phyloP scores from a whole-genome alignment of 371 early-diverging fungal genomes.

The Rhizopus arrhizus region DNA sequence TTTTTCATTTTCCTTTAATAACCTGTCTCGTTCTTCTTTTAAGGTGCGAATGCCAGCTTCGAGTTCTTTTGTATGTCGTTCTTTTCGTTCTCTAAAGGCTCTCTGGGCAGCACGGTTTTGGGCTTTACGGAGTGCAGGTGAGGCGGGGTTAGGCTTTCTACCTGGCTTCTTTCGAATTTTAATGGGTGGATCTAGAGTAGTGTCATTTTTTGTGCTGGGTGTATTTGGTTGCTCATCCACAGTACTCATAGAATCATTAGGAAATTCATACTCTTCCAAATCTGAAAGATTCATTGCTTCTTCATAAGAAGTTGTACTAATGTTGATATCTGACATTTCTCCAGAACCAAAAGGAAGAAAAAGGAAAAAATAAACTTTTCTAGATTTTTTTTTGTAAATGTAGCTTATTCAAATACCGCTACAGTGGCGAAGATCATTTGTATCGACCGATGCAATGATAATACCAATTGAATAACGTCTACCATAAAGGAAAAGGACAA shows the following conservation, averaged over 20 bases:
- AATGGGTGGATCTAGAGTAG: constrained; percentile 6
- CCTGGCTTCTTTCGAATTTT: constrained; percentile 74
- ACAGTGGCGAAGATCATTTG: too few species aligned
- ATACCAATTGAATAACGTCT: too few species aligned
- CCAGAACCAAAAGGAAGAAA: background rate
- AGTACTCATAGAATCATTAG: background rate
- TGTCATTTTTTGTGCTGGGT: background rate
- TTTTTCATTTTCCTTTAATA: constrained; percentile 50
- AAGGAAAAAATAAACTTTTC: background rate
- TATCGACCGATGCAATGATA: too few species aligned
- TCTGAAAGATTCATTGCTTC: constrained; percentile 32
- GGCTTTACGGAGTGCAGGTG: constrained; percentile 70
- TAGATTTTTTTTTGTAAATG: too few species aligned
- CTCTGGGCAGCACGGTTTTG: constrained; percentile 82
- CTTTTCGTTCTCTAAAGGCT: constrained; percentile 79
- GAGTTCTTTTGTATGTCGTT: constrained; percentile 65
- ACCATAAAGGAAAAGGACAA: too few species aligned
- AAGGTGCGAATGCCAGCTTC: constrained; percentile 64
- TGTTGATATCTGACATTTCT: constrained; percentile 19
- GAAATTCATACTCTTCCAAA: constrained; percentile 20
- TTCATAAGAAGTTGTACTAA: constrained; percentile 27
- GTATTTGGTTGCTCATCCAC: background rate
- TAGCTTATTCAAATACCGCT: too few species aligned
- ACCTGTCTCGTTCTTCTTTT: constrained; percentile 51
- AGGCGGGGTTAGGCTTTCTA: constrained; percentile 74